These are phyloP conservation scores for Wilhelminamyces savonicus DNA, from an alignment of 805 yeast genomes.

Conservation along the genomic window DNA sequence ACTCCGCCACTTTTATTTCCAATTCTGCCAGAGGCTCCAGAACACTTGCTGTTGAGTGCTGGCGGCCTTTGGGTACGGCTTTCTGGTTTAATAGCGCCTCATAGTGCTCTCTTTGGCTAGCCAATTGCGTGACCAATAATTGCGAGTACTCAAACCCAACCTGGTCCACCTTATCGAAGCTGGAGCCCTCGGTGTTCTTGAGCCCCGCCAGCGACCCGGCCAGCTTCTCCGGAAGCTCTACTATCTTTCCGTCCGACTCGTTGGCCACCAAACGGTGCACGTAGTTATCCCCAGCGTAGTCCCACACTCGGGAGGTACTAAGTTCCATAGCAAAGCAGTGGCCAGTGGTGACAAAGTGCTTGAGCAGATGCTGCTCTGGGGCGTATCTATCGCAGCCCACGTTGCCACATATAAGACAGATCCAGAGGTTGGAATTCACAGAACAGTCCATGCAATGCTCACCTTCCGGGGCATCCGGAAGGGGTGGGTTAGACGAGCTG, in stretches of 20 bases:
- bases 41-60: constrained; percentile 11
- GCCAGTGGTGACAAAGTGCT: constrained; percentile 68
- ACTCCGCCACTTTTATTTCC: constrained; percentile 23
- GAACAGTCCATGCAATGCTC: constrained; percentile 53
- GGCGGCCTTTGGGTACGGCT: constrained; percentile 11
- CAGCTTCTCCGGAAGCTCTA: constrained; percentile 52
- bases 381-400: constrained; percentile 86
- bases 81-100: constrained; percentile 39
- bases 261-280: constrained; percentile 83
- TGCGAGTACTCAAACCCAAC: constrained; percentile 76
- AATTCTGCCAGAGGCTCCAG: constrained; percentile 13
- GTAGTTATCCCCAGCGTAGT: constrained; percentile 84
- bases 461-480: constrained; percentile 10
- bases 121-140: constrained; percentile 70
- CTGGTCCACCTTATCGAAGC: constrained; percentile 41
- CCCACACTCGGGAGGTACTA: constrained; percentile 85
- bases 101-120: constrained; percentile 79
- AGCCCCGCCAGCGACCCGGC: constrained; percentile 2
- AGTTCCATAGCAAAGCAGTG: constrained; percentile 93
- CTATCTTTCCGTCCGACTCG: constrained; percentile 83
- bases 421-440: constrained; percentile 66
- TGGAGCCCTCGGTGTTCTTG: constrained; percentile 3
- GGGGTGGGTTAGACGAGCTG: not conserved
- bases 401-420: constrained; percentile 84
- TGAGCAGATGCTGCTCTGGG: constrained; percentile 76